These are phyloP conservation scores for Lumnitzera racemosa DNA, from an alignment of 345 rosid species.

Conservation along the genomic window DNA sequence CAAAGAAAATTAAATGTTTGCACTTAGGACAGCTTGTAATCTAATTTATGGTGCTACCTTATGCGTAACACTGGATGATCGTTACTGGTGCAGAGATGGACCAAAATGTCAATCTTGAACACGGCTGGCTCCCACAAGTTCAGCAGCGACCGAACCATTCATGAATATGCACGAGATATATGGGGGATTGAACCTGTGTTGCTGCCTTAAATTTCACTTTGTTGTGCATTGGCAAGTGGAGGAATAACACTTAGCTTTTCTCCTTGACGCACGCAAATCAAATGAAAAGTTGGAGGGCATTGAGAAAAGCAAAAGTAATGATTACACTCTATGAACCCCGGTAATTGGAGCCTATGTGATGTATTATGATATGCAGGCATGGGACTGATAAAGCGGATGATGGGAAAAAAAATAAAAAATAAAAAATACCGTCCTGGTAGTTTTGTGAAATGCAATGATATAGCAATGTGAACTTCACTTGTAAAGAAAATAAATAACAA, in stretches of 20 bases:
- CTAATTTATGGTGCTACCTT: no score
- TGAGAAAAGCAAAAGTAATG: background rate
- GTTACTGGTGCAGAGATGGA: slow-evolving; percentile 36
- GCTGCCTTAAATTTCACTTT: slow-evolving; percentile 21
- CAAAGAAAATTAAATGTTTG: no score
- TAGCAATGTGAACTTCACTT: no score
- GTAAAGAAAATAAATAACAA: no score
- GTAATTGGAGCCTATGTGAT: background rate
- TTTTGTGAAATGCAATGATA: no score
- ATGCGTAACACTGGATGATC: background rate
- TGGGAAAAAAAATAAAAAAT: no score
- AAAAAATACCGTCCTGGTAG: no score
- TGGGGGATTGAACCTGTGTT: slow-evolving; percentile 40
- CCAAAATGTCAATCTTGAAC: slow-evolving; percentile 55
- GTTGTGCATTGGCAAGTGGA: background rate
- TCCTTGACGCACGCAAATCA: background rate
- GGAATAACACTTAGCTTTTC: background rate
- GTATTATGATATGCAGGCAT: no score
- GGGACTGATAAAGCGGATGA: no score
- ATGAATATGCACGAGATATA: slow-evolving; percentile 49
- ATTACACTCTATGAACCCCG: background rate
- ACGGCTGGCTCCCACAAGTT: slow-evolving; percentile 53
- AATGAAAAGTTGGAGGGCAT: background rate
- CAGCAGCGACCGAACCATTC: slow-evolving; percentile 55
- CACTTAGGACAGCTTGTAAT: no score